phyloP scores from a whole-genome alignment of 78 protist genomes.

The Dictyostelium citrinum region DNA sequence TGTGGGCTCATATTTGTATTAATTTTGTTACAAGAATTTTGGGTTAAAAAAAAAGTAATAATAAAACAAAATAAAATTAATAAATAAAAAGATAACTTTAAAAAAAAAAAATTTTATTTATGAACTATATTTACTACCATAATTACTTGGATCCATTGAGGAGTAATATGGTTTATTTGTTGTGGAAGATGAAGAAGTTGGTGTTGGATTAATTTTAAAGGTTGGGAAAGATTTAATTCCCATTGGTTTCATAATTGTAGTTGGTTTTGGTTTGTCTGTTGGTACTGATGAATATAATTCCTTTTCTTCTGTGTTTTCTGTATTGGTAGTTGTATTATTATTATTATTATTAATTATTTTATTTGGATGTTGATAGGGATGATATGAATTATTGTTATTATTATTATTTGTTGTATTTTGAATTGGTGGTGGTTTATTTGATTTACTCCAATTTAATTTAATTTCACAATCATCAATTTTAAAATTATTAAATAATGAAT shows the following conservation, averaged over 20 bases:
- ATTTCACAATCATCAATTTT: conserved; percentile 12
- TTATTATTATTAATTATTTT: not conserved
- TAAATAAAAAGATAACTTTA: not conserved
- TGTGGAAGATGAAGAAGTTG: not conserved
- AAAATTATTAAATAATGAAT: conserved; percentile 25
- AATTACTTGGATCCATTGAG: conserved; percentile 67
- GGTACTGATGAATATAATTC: not conserved
- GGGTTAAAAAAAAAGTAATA: not conserved
- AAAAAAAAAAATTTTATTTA: not conserved
- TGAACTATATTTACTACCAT: conserved; percentile 48
- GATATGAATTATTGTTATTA: not conserved
- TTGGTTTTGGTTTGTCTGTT: not conserved
- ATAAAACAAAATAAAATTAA: too few relatives aligned
- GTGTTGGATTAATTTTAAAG: conserved; percentile 46
- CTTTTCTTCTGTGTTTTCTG: not conserved
- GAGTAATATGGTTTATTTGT: conserved; percentile 25
- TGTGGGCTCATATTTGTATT: conserved; percentile 58
- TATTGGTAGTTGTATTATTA: not conserved
- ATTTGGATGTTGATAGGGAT: not conserved
- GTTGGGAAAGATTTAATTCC: conserved; percentile 49
- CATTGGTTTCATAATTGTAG: conserved; percentile 21
- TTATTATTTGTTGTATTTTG: not conserved
- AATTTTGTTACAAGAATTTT: conserved; percentile 16
- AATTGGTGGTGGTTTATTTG: not conserved
- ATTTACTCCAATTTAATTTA: conserved; percentile 55